These are phyloP conservation scores for Melocanna baccifera DNA, from an alignment of 176 grass and related monocot genomes.

Conservation along the genomic window DNA sequence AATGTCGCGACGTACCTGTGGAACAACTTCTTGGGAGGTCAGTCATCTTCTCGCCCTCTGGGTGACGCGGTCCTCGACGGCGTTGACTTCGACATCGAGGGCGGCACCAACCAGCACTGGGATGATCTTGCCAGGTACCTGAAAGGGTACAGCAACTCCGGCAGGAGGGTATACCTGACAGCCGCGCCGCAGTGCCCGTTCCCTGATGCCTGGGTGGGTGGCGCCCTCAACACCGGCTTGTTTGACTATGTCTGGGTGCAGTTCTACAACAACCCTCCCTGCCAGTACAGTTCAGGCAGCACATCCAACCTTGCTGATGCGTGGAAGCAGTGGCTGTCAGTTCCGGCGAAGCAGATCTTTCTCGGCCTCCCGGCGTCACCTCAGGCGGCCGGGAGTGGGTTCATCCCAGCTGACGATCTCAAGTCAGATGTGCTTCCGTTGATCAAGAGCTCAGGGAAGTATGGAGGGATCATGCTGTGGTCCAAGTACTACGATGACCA, in stretches of 20 bases:
- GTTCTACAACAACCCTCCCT: slow-evolving; percentile 46
- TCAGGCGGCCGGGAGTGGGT: slow-evolving; percentile 49
- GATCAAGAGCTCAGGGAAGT: slow-evolving; percentile 45
- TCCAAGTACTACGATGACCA: slow-evolving; percentile 67
- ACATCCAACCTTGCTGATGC: slow-evolving; percentile 22
- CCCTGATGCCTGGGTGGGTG: slow-evolving; percentile 48
- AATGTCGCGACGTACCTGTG: slow-evolving; percentile 31
- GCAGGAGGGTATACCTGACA: slow-evolving; percentile 40
- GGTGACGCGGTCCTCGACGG: slow-evolving; percentile 36
- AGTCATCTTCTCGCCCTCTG: slow-evolving; percentile 40
- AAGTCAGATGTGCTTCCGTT: slow-evolving; percentile 46
- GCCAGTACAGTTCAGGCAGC: slow-evolving; percentile 32
- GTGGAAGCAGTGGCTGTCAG: slow-evolving; percentile 49
- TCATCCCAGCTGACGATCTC: slow-evolving; percentile 51
- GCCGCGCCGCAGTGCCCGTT: slow-evolving; percentile 51
- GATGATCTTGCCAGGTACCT: slow-evolving; percentile 59
- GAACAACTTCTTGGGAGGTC: slow-evolving; percentile 42
- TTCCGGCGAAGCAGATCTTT: slow-evolving; percentile 41
- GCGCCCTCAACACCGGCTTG: slow-evolving; percentile 39
- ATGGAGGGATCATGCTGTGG: slow-evolving; percentile 72
- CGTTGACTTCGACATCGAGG: slow-evolving; percentile 64
- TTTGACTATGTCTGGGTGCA: slow-evolving; percentile 52
- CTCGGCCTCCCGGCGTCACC: slow-evolving; percentile 50
- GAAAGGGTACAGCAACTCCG: slow-evolving; percentile 39
- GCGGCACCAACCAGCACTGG: slow-evolving; percentile 52